Evolutionary conservation across 73 alveolate species (phyloP).

Genomic region (Tetrahymena elliotti): DNA sequence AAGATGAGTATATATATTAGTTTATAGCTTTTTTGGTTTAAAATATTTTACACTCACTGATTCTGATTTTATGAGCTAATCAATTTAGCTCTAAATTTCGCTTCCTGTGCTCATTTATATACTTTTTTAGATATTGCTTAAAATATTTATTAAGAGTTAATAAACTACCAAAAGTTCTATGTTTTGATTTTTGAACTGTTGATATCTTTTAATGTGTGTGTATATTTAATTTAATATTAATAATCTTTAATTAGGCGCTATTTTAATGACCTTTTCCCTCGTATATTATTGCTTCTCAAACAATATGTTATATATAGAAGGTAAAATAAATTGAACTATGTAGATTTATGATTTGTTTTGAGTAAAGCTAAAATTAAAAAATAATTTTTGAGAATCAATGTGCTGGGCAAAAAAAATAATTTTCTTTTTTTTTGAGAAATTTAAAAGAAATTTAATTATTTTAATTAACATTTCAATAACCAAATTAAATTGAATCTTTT

Average conservation of each 20-base stretch:
- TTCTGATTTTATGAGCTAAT: background rate
- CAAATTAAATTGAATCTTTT: too few relatives aligned
- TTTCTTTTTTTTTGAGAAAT: too few relatives aligned
- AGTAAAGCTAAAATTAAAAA: too few relatives aligned
- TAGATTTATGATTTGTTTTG: background rate
- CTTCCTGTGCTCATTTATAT: background rate
- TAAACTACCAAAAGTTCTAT: background rate
- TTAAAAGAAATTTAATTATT: too few relatives aligned
- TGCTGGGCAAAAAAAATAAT: too few relatives aligned
- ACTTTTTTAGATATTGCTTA: background rate
- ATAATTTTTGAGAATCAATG: too few relatives aligned
- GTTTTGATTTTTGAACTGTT: background rate
- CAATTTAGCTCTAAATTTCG: background rate
- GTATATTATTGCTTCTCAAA: background rate
- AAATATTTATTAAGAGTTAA: too few relatives aligned
- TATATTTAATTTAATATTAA: background rate
- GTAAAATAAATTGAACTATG: background rate
- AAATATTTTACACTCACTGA: background rate
- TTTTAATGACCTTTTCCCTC: background rate
- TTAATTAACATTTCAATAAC: too few relatives aligned
- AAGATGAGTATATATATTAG: background rate
- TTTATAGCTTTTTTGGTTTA: background rate
- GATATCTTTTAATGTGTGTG: background rate
- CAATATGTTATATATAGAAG: background rate
- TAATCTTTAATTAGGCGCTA: background rate